A percentile compares a stretch with the other conserved stretches of the same genome.
phyloP scores from a whole-genome alignment of 495 filamentous ascomycete genomes.

The Penicillium flavigenum region DNA sequence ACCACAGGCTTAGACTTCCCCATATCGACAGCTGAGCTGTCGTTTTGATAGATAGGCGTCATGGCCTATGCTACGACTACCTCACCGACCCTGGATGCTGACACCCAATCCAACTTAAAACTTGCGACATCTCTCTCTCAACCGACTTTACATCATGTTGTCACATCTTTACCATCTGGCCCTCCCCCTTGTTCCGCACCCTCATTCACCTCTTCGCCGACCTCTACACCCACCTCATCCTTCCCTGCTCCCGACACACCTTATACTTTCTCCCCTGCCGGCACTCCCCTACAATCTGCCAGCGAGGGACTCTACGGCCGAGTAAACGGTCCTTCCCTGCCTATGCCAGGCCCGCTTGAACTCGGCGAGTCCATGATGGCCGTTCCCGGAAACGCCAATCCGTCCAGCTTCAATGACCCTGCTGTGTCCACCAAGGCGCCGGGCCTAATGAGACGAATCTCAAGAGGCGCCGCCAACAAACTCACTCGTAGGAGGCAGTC shows the following conservation, averaged over 20 bases:
- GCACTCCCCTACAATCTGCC: conserved; percentile 52
- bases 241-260: conserved; percentile 32
- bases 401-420: conserved; percentile 49
- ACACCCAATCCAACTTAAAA: conserved; percentile 43
- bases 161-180: conserved; percentile 33
- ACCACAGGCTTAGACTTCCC: conserved; percentile 33
- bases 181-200: conserved; percentile 30
- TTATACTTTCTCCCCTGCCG: conserved; percentile 47
- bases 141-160: conserved; percentile 42
- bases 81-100: conserved; percentile 45
- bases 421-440: conserved; percentile 52
- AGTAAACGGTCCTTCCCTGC: conserved; percentile 33
- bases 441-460: conserved; percentile 64
- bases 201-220: conserved; percentile 34
- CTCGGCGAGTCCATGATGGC: conserved; percentile 57
- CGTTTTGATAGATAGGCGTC: conserved; percentile 34
- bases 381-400: conserved; percentile 34
- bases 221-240: conserved; percentile 35
- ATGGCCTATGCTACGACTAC: conserved; percentile 48
- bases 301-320: conserved; percentile 52
- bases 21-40: conserved; percentile 39
- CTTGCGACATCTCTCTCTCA: conserved; percentile 39
- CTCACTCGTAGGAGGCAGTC: conserved; percentile 66
- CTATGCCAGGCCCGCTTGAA: conserved; percentile 49
- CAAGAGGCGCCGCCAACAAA: conserved; percentile 63